Conservation (phyloP, 2,329 filamentous ascomycete genomes). For the Capronia epimyces region DNA sequence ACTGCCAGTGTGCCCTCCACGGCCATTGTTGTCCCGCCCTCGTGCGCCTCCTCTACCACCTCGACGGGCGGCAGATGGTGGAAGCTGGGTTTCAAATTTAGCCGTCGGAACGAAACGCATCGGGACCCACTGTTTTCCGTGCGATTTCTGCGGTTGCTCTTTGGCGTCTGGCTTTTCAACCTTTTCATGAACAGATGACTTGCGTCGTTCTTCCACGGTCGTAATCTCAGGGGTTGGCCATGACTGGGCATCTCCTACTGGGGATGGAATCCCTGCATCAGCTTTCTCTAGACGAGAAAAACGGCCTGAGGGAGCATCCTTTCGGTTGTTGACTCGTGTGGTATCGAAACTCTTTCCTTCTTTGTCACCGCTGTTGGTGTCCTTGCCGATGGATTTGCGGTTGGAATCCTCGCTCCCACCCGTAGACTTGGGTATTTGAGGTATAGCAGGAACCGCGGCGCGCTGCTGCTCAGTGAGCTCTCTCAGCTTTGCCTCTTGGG, state of each 20-base stretch:
- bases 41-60: slow-evolving; percentile 54
- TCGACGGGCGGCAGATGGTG: slow-evolving; percentile 42
- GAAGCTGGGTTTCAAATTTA: slow-evolving; percentile 76
- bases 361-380: slow-evolving; percentile 11
- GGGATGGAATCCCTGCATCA: slow-evolving; percentile 48
- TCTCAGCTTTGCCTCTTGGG: slow-evolving; percentile 50
- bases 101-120: slow-evolving; percentile 79
- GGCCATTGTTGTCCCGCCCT: slow-evolving; percentile 47
- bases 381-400: slow-evolving; percentile 16
- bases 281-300: slow-evolving; percentile 27
- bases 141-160: slow-evolving; percentile 50
- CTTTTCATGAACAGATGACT: slow-evolving; percentile 55
- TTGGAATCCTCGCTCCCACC: slow-evolving; percentile 34
- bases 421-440: slow-evolving; percentile 30
- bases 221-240: slow-evolving; percentile 90
- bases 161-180: slow-evolving; percentile 52
- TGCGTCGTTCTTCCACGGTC: slow-evolving; percentile 70
- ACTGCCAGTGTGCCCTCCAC: slow-evolving; percentile 38
- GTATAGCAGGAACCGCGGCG: slow-evolving; percentile 25
- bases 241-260: slow-evolving; percentile 67
- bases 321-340: slow-evolving; percentile 9
- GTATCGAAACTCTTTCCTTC: slow-evolving; percentile 13
- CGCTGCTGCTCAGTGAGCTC: slow-evolving; percentile 29
- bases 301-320: slow-evolving; percentile 19
- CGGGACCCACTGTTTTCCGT: slow-evolving; percentile 76